phyloP scores from a whole-genome alignment of 768 basidiomycete genomes.

The Amanita phalloides region DNA sequence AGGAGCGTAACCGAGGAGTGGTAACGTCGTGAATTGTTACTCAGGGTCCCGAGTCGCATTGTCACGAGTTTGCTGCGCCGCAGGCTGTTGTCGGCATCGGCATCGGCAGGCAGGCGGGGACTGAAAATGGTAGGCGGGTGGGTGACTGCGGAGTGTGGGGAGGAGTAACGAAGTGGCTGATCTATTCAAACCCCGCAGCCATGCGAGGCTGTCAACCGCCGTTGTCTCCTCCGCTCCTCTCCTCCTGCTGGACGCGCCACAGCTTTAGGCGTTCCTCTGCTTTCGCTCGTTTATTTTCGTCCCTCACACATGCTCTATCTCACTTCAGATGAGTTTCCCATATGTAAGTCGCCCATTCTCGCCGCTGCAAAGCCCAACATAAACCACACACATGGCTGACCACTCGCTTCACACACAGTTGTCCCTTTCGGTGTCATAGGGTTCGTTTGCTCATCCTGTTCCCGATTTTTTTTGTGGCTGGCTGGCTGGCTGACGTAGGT shows the following conservation, averaged over 20 bases:
- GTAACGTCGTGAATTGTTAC: too few relatives aligned
- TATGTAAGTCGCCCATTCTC: slow-evolving; percentile 46
- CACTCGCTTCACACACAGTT: slow-evolving; percentile 32
- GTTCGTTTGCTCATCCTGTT: slow-evolving; percentile 25
- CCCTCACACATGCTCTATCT: slow-evolving; percentile 68
- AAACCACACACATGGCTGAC: background rate
- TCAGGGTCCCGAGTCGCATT: too few relatives aligned
- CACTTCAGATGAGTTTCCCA: slow-evolving; percentile 82
- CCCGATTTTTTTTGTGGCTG: background rate
- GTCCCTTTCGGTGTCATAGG: slow-evolving; percentile 85
- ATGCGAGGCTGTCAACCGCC: background rate
- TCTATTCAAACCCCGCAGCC: background rate
- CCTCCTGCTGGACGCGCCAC: background rate
- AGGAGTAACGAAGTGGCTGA: background rate
- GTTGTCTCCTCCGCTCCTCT: background rate
- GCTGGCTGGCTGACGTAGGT: background rate
- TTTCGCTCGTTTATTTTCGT: slow-evolving; percentile 14
- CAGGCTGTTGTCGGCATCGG: background rate
- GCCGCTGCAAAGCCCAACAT: slow-evolving; percentile 9
- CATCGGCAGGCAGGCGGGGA: background rate
- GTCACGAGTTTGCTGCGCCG: background rate
- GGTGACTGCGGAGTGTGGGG: background rate
- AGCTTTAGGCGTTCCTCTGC: background rate
- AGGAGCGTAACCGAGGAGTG: too few relatives aligned
- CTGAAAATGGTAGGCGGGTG: background rate